Conservation (phyloP, 2,329 filamentous ascomycete species). For the Sporothrix variecibatus region DNA sequence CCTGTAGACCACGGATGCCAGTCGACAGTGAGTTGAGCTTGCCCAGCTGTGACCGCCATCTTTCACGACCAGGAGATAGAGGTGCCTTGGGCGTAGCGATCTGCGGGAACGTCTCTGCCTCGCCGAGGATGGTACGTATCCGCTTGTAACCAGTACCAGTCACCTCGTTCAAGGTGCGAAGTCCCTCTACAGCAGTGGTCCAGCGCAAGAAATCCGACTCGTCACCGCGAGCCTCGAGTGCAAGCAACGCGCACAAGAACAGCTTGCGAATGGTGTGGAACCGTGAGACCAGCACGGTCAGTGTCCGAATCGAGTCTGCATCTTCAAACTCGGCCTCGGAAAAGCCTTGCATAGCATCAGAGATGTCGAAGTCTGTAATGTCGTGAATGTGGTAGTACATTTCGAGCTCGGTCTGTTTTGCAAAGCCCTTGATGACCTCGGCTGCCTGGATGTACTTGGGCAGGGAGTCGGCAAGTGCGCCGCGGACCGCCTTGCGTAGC, state of each 20-base stretch:
- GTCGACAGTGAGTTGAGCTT: constrained; percentile 87
- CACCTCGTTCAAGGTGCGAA: constrained; percentile 64
- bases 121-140: constrained; percentile 69
- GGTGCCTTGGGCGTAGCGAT: constrained; percentile 60
- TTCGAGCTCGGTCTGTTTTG: constrained; percentile 79
- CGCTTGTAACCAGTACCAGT: constrained; percentile 65
- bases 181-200: constrained; percentile 74
- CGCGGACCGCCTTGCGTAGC: constrained; percentile 73
- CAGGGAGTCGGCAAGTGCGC: constrained; percentile 69
- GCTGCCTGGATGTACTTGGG: constrained; percentile 72
- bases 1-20: constrained; percentile 87
- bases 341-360: constrained; percentile 67
- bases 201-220: constrained; percentile 76
- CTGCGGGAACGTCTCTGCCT: constrained; percentile 69
- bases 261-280: constrained; percentile 81
- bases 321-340: constrained; percentile 71
- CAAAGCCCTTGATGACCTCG: constrained; percentile 67
- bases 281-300: constrained; percentile 80
- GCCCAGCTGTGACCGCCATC: constrained; percentile 81
- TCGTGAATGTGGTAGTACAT: constrained; percentile 93
- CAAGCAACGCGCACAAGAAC: constrained; percentile 84
- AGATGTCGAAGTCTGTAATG: constrained; percentile 70
- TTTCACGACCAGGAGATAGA: constrained; percentile 74
- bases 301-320: constrained; percentile 70
- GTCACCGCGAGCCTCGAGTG: constrained; percentile 79